Evolutionary conservation across 495 filamentous ascomycete species (phyloP), one percentile per base, ranked within the genome.

Genomic region (Jackrogersella minutella): DNA sequence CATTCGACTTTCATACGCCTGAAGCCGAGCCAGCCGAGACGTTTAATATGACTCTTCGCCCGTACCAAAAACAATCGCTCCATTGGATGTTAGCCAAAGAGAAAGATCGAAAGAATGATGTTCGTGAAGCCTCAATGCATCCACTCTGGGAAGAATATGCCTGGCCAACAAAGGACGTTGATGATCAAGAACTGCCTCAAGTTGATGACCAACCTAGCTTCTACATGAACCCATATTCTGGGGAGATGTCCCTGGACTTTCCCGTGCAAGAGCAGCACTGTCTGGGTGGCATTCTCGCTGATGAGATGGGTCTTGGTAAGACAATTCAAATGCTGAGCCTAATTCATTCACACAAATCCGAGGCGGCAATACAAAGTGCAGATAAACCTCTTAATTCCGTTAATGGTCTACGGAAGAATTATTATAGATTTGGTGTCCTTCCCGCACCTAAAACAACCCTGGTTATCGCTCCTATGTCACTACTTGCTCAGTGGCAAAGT

Each of bases 291-390:
- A 91, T 99, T 46, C 80, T 99, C 49, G 95, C 95, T 26, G 95
- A 99, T 73, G 93, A 93, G 79, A 93, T 90, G 90, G 83, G 79
- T n/a, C 79, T 97, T 11, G 94, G 95, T 9, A 97, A 99, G 76
- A 97, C 93, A 0, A 97, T 99, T 55, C 93, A 99, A 74, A 98
- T 97, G 94, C 84, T 99, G 19, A 93, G 91, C 77, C 80, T 99
- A 36, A 86, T 99, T 33, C 95, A 99, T 75, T 86, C 92, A 0
- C 88, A 97, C 76, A 86, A 83, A 65, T 91, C 91, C 33, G 80
- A 87, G 5, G 66, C 80, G 6, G 81, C 83, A 5, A 68, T 73
- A 0, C 47, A 67, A 24, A 49, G 46, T 55, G 28, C 26, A 41
- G 50, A 50, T 36, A 59, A 41, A 5, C 82, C 19, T 77, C 87